phyloP scores from a whole-genome alignment of 495 filamentous ascomycete species.

The Geopyxis carbonaria region DNA sequence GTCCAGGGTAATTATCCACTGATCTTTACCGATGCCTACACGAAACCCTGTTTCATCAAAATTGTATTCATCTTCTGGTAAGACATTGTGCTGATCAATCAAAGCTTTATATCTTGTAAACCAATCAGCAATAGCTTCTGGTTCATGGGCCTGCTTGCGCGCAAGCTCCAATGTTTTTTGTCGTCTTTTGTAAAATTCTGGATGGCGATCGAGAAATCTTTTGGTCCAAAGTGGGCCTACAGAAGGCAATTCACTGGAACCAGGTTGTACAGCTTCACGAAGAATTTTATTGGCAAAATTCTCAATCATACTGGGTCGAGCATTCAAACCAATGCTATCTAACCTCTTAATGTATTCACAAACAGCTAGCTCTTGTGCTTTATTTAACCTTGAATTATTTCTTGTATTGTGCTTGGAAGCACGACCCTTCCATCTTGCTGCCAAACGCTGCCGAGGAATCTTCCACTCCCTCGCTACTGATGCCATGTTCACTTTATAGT shows the following conservation, averaged over 20 bases:
- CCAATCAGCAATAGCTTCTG: slow-evolving; percentile 9
- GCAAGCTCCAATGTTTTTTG: slow-evolving; percentile 1
- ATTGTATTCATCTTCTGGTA: slow-evolving; percentile 15
- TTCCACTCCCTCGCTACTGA: slow-evolving; percentile 1
- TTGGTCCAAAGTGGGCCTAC: slow-evolving; percentile 7
- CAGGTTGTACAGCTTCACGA: background rate
- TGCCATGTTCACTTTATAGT: slow-evolving; percentile 1
- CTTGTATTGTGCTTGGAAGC: background rate
- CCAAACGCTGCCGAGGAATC: background rate
- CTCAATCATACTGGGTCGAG: slow-evolving; percentile 5
- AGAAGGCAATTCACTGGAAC: background rate
- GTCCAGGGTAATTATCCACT: slow-evolving; percentile 19
- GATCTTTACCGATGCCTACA: slow-evolving; percentile 15
- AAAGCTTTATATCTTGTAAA: slow-evolving; percentile 7
- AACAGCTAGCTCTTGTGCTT: slow-evolving; percentile 9
- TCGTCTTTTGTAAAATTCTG: slow-evolving; percentile 10
- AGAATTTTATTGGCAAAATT: slow-evolving; percentile 12
- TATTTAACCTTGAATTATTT: slow-evolving; percentile 4
- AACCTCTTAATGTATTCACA: slow-evolving; percentile 9
- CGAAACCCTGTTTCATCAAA: slow-evolving; percentile 21
- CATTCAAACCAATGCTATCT: slow-evolving; percentile 6
- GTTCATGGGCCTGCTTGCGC: slow-evolving; percentile 7
- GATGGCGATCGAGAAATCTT: slow-evolving; percentile 15
- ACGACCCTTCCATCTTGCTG: slow-evolving; percentile 1
- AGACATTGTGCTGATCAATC: slow-evolving; percentile 6